These are phyloP conservation scores for Scleroderma bovista DNA, from an alignment of 768 basidiomycete species.

Conservation along the genomic window DNA sequence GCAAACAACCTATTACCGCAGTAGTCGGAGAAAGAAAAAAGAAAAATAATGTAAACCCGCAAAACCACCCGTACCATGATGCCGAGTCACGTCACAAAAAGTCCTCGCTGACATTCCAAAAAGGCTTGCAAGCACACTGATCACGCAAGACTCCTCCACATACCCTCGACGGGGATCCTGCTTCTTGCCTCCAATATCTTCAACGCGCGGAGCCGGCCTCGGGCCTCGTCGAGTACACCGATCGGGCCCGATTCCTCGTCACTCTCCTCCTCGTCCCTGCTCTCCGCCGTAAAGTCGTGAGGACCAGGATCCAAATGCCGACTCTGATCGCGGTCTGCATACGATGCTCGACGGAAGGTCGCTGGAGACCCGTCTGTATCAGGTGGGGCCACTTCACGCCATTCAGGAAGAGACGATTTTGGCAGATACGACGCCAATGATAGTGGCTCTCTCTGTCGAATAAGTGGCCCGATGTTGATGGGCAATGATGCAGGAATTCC, in stretches of 20 bases:
- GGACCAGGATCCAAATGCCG: conserved; percentile 66
- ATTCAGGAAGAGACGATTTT: conserved; percentile 40
- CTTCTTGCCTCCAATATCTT: conserved; percentile 68
- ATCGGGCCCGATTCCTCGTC: conserved; percentile 19
- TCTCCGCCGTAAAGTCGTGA: conserved; percentile 52
- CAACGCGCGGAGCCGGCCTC: conserved; percentile 54
- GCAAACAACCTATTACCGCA: conserved; percentile 24
- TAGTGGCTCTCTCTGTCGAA: conserved; percentile 33
- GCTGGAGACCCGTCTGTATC: conserved; percentile 32
- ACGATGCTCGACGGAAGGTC: conserved; percentile 53
- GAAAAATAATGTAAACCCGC: conserved; percentile 4
- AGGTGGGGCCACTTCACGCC: conserved; percentile 25
- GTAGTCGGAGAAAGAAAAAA: conserved; percentile 30
- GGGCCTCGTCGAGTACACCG: conserved; percentile 26
- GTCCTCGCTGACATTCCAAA: too few species aligned
- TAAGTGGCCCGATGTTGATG: conserved; percentile 45
- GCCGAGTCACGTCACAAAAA: background rate
- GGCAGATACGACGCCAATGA: conserved; percentile 57
- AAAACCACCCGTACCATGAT: conserved; percentile 1
- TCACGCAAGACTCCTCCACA: conserved; percentile 77
- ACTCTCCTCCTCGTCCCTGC: conserved; percentile 37
- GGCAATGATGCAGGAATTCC: conserved; percentile 55
- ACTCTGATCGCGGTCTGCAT: conserved; percentile 62
- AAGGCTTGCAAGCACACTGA: too few species aligned
- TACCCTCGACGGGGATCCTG: conserved; percentile 61